Conservation (phyloP, 2,329 filamentous ascomycete species). For the Trichoderma polysporum region DNA sequence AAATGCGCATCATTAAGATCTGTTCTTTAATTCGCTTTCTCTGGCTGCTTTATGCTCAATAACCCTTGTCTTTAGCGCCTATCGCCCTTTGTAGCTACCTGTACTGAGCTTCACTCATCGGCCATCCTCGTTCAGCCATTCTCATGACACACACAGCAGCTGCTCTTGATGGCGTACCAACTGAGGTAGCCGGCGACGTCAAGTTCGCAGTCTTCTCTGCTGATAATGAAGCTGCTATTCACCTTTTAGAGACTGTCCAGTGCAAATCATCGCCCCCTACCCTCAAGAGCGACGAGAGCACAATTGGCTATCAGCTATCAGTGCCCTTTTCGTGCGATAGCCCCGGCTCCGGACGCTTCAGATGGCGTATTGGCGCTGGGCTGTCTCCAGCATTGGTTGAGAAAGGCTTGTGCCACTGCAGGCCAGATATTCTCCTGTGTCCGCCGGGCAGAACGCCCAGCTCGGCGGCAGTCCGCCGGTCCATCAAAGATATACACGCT, state of each 20-base stretch:
- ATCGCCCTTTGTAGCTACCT: neutral
- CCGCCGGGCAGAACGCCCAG: neutral
- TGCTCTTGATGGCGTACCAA: neutral
- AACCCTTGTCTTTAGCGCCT: neutral
- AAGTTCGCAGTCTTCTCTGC: neutral
- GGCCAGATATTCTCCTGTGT: conserved; percentile 1
- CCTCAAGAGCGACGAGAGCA: neutral
- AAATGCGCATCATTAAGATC: neutral
- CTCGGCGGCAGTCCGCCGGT: neutral
- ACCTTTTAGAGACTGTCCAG: neutral
- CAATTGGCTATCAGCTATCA: neutral
- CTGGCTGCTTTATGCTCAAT: neutral
- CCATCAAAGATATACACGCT: conserved; percentile 11
- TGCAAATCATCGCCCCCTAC: neutral
- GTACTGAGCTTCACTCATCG: neutral
- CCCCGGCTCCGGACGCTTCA: neutral
- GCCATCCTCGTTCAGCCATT: neutral
- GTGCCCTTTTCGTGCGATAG: neutral
- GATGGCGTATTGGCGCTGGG: conserved; percentile 1
- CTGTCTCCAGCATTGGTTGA: neutral
- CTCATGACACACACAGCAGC: neutral
- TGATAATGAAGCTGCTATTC: neutral
- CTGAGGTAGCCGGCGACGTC: neutral
- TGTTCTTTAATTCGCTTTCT: neutral
- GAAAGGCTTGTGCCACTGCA: neutral